Evolutionary conservation across 1,284 basidiomycete genomes (phyloP), one percentile per base, ranked within the genome.

Genomic region (Boletus albobrunnescens): DNA sequence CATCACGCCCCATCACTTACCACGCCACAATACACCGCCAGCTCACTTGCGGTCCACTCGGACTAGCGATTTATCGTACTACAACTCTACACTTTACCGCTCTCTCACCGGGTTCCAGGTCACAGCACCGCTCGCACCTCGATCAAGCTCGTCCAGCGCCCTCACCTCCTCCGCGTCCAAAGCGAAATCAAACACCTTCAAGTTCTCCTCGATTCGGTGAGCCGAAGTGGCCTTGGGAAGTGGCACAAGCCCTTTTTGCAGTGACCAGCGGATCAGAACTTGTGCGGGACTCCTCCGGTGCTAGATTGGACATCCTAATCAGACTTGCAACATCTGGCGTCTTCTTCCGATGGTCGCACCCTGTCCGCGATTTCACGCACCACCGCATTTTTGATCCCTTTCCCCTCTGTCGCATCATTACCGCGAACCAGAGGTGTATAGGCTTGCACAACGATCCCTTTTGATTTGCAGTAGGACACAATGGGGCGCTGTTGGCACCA

Each of bases 211-310:
- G 35, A 76, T 71, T 5, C 76, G 61, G 0, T 57, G 46, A 9
- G 63, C 54, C 2, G 67, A 67, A 8, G 68, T 63, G 0, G 70
- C 70, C 50, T 76, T 77, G 8, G 74, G 73, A 4, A 74, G 62
- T 1, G 69, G 68, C 10, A 70, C 60, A 26, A 51, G 40, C 69
- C 76, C 76, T 41, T 75, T 77, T 58, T 87, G 84, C 32, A 88
- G 62, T 12, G 79, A 81, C 84, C 84, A 87, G 5, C 84, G 72
- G 36, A 88, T 68, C 44, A 87, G 69, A 16, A 89, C 69, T 55
- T 86, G 85, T 0, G 81, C 75, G 1, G 74, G 65, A 3, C 70
- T 70, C 57, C 75, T 82, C 28, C 64, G 35, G 27, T 57, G 51
- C 63, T 65, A 23, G 26, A 41, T 30, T 12, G 16, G 27, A 4